Evolutionary conservation across 2,329 filamentous ascomycete genomes (phyloP).

Genomic region (Rutstroemia sp.): DNA sequence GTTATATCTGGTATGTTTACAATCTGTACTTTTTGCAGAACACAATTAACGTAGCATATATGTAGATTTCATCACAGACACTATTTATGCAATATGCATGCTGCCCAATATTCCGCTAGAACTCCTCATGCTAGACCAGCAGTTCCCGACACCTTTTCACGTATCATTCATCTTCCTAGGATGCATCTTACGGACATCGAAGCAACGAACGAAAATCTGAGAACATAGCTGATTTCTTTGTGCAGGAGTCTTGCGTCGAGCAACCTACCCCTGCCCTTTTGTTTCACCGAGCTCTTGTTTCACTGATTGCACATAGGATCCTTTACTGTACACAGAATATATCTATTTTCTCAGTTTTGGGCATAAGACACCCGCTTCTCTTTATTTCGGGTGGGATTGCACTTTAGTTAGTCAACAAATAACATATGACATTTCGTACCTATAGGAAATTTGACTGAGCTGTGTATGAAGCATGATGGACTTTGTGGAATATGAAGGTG

Average conservation of each 20-base stretch:
- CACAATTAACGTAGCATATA: background rate
- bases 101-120: background rate
- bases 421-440: background rate
- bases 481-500: too few species aligned
- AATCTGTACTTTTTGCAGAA: background rate
- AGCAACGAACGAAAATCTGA: slow-evolving; percentile 10
- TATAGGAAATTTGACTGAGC: background rate
- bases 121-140: background rate
- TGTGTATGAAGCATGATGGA: background rate
- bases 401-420: background rate
- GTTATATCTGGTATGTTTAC: slow-evolving; percentile 20
- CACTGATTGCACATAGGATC: slow-evolving; percentile 27
- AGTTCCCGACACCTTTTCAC: background rate
- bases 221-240: slow-evolving; percentile 26
- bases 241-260: slow-evolving; percentile 19
- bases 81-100: slow-evolving; percentile 5
- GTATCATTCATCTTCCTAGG: slow-evolving; percentile 1
- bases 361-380: background rate
- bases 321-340: slow-evolving; percentile 15
- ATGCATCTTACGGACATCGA: background rate
- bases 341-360: background rate
- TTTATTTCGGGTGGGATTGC: background rate
- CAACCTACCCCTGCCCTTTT: slow-evolving; percentile 6
- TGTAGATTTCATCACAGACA: slow-evolving; percentile 11
- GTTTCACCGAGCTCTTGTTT: slow-evolving; percentile 18